phyloP scores from a whole-genome alignment of 164 flowering plant species.

The Berberis thunbergii region DNA sequence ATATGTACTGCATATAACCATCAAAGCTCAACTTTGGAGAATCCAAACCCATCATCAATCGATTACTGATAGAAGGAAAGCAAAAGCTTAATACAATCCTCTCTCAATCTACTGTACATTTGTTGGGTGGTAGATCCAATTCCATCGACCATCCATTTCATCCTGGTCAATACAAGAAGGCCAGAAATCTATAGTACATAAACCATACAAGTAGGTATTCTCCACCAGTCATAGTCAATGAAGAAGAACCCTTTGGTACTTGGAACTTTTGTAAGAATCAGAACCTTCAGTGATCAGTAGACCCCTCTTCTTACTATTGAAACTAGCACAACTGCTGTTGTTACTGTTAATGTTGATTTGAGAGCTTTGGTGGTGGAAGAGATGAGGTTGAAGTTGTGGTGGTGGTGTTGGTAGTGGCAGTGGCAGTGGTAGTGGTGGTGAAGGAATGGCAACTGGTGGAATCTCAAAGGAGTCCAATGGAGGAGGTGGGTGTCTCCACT shows the following conservation, averaged over 20 bases:
- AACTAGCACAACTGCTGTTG: constrained; percentile 21
- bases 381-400: constrained; percentile 3
- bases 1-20: no score
- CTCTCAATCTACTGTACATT: background rate
- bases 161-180: background rate
- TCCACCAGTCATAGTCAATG: constrained; percentile 18
- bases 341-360: constrained; percentile 5
- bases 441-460: constrained; percentile 27
- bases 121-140: background rate
- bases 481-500: constrained; percentile 69
- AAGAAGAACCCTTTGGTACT: constrained; percentile 47
- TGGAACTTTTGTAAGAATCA: constrained; percentile 35
- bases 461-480: constrained; percentile 24
- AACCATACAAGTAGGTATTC: background rate
- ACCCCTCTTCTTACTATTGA: constrained; percentile 36
- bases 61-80: no score
- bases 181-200: background rate
- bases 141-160: background rate
- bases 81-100: background rate
- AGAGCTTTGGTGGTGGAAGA: constrained; percentile 27
- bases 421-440: constrained; percentile 16
- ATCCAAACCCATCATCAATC: no score
- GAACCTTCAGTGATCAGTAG: constrained; percentile 25
- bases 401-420: constrained; percentile 20
- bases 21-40: no score